Base-by-base conservation (phyloP, 2,329 filamentous ascomycete species). In the Huntiella decipiens region DNA sequence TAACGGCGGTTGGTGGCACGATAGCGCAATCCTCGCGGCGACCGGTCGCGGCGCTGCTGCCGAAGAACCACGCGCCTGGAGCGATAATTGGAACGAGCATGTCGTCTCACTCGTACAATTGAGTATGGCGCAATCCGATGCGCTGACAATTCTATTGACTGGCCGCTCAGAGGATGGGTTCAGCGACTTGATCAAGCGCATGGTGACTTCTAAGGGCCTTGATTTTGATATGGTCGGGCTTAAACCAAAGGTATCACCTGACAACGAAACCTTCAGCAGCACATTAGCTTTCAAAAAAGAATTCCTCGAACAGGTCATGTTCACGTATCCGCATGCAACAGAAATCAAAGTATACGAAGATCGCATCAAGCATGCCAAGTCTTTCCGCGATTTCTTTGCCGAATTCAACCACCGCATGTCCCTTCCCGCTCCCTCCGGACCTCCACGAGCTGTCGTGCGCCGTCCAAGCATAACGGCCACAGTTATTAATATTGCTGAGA, bases 1-100 rank as follows among this genome's bases (percentile, higher is more conserved):
- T 51, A 82, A 80, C 53, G 88, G 87, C 53, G 86, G 88, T 51
- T 98, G 91, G 91, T 98, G 91, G 91, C 91, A 98, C 61, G 87
- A 96, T 57, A 73, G 76, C 38, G 76, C 75, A 52, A 87, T 98
- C 51, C 75, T 98, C 17, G 76, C 80, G 8, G 79, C 87, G 2
- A 94, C 86, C 1, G 91, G 91, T 44, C 73, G 85, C 48, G 91
- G 91, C 12, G 59, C 79, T 4, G 83, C 84, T 44, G 74, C 73
- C 48, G 91, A 96, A 62, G 87, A 96, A 60, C 66, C 72, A 37
- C 76, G 77, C 17, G 87, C 74, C 7, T 98, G 88, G 88, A 67
- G 82, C 48, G 86, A 86, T 33, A 95, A 84, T 82, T 98, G 91
- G 91, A 96, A 96, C 57, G 88, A 96, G 58, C 77, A 81, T 54